phyloP scores from a whole-genome alignment of 164 flowering plant genomes.

The Macadamia tetraphylla region DNA sequence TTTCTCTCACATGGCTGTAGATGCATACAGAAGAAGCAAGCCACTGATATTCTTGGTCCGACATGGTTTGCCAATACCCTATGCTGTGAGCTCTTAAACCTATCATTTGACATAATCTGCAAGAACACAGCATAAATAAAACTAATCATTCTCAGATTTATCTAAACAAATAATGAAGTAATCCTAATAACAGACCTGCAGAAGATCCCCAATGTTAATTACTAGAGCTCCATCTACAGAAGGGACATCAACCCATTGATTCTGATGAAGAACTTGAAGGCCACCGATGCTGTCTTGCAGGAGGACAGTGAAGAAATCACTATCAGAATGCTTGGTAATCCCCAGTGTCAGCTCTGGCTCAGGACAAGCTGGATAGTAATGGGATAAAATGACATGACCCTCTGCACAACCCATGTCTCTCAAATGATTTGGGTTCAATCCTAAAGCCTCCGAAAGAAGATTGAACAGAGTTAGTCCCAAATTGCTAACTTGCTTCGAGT shows the following conservation, averaged over 20 bases:
- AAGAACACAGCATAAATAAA: not conserved
- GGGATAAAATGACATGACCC: slow-evolving; percentile 11
- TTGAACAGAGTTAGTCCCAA: slow-evolving; percentile 18
- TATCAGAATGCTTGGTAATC: slow-evolving; percentile 30
- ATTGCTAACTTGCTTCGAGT: slow-evolving; percentile 9
- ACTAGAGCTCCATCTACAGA: slow-evolving; percentile 34
- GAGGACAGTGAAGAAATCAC: slow-evolving; percentile 33
- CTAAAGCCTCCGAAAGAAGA: slow-evolving; percentile 25
- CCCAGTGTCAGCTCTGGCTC: slow-evolving; percentile 42
- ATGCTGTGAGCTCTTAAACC: slow-evolving; percentile 28
- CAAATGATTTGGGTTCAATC: slow-evolving; percentile 17
- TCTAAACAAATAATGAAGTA: not conserved
- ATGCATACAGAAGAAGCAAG: slow-evolving; percentile 20
- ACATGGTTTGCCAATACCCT: slow-evolving; percentile 22
- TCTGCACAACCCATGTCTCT: slow-evolving; percentile 19
- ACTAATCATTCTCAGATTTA: too few relatives aligned
- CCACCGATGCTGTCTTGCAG: slow-evolving; percentile 44
- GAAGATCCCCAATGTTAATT: slow-evolving; percentile 39
- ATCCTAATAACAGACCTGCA: slow-evolving; percentile 25
- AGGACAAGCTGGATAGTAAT: slow-evolving; percentile 50
- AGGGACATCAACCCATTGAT: slow-evolving; percentile 36
- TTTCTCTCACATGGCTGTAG: not conserved
- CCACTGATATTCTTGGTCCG: slow-evolving; percentile 39
- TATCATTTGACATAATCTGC: slow-evolving; percentile 32
- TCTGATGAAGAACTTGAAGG: slow-evolving; percentile 34